phyloP scores from a whole-genome alignment of 345 rosid species.

The Syzygium aqueum region DNA sequence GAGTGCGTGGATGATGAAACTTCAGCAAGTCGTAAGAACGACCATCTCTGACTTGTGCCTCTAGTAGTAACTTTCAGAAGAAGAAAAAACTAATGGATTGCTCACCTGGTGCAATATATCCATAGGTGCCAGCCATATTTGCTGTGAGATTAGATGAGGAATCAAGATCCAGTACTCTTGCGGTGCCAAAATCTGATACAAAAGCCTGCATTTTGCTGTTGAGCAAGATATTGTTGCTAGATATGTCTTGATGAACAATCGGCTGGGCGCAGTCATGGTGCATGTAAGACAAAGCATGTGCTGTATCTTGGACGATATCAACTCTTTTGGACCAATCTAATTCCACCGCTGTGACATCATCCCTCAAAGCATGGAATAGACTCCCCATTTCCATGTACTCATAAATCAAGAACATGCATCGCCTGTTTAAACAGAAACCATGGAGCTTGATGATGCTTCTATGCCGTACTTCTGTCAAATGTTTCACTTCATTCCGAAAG shows the following conservation, averaged over 20 bases:
- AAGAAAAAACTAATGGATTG: background rate
- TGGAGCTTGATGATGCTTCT: background rate
- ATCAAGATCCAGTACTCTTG: slow-evolving; percentile 2
- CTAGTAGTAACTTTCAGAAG: background rate
- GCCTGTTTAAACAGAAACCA: background rate
- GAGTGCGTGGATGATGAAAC: background rate
- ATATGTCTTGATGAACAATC: slow-evolving; percentile 13
- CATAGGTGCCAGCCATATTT: slow-evolving; percentile 1
- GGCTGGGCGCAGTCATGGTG: background rate
- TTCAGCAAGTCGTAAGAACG: background rate
- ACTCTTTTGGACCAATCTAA: slow-evolving; percentile 8
- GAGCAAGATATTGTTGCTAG: slow-evolving; percentile 13
- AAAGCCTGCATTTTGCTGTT: background rate
- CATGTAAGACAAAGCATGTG: slow-evolving; percentile 9
- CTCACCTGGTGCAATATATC: background rate
- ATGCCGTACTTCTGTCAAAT: slow-evolving; percentile 2
- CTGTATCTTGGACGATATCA: background rate
- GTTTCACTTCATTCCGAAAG: background rate
- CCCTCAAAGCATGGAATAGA: background rate
- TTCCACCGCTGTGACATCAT: background rate
- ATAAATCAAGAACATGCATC: background rate
- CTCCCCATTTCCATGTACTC: slow-evolving; percentile 9
- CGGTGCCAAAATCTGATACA: slow-evolving; percentile 5
- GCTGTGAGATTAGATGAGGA: background rate
- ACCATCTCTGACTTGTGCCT: background rate